Conservation (phyloP, 345 rosid genomes). For the Orychophragmus violaceus region DNA sequence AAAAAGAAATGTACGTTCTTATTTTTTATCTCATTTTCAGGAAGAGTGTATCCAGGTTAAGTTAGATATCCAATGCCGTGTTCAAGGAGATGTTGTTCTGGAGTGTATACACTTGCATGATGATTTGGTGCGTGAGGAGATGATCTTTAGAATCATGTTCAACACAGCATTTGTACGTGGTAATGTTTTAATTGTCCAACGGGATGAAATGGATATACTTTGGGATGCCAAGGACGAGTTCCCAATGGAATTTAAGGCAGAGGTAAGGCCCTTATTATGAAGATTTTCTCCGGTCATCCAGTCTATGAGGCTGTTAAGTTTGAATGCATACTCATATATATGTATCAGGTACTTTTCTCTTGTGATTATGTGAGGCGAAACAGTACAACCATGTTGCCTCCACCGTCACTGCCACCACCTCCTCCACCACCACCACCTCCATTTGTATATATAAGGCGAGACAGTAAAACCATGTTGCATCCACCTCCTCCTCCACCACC, state of each 20-base stretch:
- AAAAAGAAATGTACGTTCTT: neutral
- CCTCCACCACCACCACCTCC: no score
- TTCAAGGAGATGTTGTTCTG: slow-evolving; percentile 93
- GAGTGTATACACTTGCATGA: slow-evolving; percentile 85
- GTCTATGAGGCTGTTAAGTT: slow-evolving; percentile 42
- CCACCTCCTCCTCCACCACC: no score
- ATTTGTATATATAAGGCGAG: no score
- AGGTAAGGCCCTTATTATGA: slow-evolving; percentile 52
- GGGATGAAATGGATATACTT: slow-evolving; percentile 73
- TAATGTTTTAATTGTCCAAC: slow-evolving; percentile 57
- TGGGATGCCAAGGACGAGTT: slow-evolving; percentile 86
- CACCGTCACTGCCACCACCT: neutral
- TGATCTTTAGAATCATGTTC: slow-evolving; percentile 79
- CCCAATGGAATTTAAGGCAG: slow-evolving; percentile 75
- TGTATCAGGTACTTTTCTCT: neutral
- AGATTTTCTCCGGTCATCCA: slow-evolving; percentile 16
- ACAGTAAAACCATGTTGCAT: no score
- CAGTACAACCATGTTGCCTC: neutral
- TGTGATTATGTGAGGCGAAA: neutral
- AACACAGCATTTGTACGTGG: slow-evolving; percentile 87
- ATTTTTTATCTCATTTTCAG: slow-evolving; percentile 38
- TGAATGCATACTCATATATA: slow-evolving; percentile 53
- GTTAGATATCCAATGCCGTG: slow-evolving; percentile 69
- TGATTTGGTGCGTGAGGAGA: slow-evolving; percentile 60
- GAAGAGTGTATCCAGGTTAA: slow-evolving; percentile 73